A percentile compares a stretch with the other conserved stretches of the same genome.
These are phyloP conservation scores for Cyamopsis tetragonoloba DNA, from an alignment of 306 rosid species.

Conservation along the genomic window DNA sequence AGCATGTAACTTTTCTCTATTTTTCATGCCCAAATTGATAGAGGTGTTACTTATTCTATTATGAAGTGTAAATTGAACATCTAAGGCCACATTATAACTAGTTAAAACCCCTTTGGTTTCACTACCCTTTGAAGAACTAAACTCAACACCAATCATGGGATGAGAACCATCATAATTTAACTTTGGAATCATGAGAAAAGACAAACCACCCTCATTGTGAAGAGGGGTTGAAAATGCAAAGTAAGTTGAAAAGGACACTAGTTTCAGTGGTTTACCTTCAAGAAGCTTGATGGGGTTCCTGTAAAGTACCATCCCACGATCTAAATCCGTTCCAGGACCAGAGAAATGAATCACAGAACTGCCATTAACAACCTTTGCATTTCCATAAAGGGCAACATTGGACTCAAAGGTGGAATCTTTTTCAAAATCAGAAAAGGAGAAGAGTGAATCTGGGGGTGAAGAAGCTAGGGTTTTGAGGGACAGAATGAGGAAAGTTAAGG, in stretches of 20 bases:
- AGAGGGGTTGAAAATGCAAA: slow-evolving; percentile 58
- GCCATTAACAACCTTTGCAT: slow-evolving; percentile 54
- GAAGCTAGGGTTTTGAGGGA: slow-evolving; percentile 44
- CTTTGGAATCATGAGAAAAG: slow-evolving; percentile 62
- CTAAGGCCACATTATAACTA: slow-evolving; percentile 36
- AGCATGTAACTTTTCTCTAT: slow-evolving; percentile 44
- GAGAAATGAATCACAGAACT: slow-evolving; percentile 54
- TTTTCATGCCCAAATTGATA: slow-evolving; percentile 35
- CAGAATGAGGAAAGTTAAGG: slow-evolving; percentile 37
- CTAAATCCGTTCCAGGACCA: slow-evolving; percentile 34
- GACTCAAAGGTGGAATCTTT: slow-evolving; percentile 55
- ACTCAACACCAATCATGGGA: slow-evolving; percentile 46
- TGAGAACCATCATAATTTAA: no score
- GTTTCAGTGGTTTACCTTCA: slow-evolving; percentile 71
- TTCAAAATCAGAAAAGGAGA: slow-evolving; percentile 54
- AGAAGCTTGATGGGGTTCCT: slow-evolving; percentile 65
- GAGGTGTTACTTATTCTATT: slow-evolving; percentile 31
- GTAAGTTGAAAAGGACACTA: slow-evolving; percentile 62
- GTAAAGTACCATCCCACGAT: slow-evolving; percentile 54
- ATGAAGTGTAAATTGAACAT: no score
- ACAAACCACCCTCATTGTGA: slow-evolving; percentile 53
- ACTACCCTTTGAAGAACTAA: slow-evolving; percentile 36
- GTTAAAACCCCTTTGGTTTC: slow-evolving; percentile 33
- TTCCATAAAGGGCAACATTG: slow-evolving; percentile 55
- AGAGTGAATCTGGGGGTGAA: slow-evolving; percentile 46